Base-by-base conservation (phyloP, 768 basidiomycete species). In the Tulasnella sp. region DNA sequence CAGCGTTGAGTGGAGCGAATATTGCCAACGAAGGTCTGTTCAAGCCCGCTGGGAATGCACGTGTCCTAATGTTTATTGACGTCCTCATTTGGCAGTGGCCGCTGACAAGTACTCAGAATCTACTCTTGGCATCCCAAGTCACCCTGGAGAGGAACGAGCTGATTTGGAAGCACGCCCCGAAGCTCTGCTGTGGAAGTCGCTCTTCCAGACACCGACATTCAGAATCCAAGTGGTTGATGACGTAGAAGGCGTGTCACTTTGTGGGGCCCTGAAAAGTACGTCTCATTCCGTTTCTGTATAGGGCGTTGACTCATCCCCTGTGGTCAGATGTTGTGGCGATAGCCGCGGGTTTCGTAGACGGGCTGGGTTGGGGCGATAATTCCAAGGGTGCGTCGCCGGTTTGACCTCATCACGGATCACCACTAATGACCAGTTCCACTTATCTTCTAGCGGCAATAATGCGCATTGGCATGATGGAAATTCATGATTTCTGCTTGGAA, bases 1-100 rank as follows among this genome's bases (percentile, higher is more conserved):
- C 70, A 5, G 70, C 72, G 2, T 62, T 75, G n/a, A 71, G 70
- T 29, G 74, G 74, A 4, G 74, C 74, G 40, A 75, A 75, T 63
- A 74, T 75, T 57, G 74, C 74, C 36, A 64, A 69, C 48, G 74
- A 75, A 63, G 66, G 67, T 67, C 34, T 39, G 64, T 49, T 6
- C 11, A 34, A 15, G 0, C 6, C 15, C 2, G 4, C 17, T 43
- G 34, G 14, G 23, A 5, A 4, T 37, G 35, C 49, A 17, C 14
- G 46, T 34, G 15, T n/a, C n/a, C n/a, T n/a, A n/a, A n/a, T n/a
- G n/a, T n/a, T n/a, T n/a, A n/a, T 2, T 45, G 0, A 19, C 27
- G 36, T 37, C 4, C 45, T 25, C 41, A 8, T 7, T 21, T 42
- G 48, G 62, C 23, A 65, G 73, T 74, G 42, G 73, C 73, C 1